Evolutionary conservation across 2,329 filamentous ascomycete genomes (phyloP), one percentile per base, ranked within the genome.

Genomic region (Arachnopeziza araneosa): DNA sequence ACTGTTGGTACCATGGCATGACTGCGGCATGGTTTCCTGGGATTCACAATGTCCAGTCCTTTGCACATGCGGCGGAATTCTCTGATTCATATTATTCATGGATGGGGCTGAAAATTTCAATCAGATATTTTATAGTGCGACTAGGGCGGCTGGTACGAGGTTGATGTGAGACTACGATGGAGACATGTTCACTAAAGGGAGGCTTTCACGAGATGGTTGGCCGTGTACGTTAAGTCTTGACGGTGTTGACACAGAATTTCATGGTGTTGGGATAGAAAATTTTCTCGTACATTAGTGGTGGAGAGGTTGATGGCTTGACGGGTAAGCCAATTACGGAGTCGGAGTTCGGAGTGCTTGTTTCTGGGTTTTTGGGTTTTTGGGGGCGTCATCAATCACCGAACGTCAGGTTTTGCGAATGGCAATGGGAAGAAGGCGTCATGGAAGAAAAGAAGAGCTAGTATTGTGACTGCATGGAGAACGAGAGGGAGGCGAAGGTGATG

Each of bases 191-290:
- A 23, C 61, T 68, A 66, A 65, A 14, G 67, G 65, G 52, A 65
- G 59, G 52, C 54, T 26, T 57, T 58, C 54, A 62, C 64, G 66
- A 65, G 63, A 24, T n/a, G 55, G 58, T 54, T 44, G 61, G 60
- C 60, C 63, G 61, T 63, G 60, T 66, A 68, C 56, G 66, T 66
- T 66, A 64, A 67, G 64, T 60, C 59, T 63, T 67, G 57, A 63
- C 67, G 68, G 64, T 64, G 64, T 65, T 67, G 63, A 63, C 61
- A 62, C 63, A 67, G 62, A 64, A 59, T 63, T 63, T 63, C 49
- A 30, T 56, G 63, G 64, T 52, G 63, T 65, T 60, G 32, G 52
- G 55, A 44, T 62, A 62, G 58, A 60, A 63, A 60, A 60, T 64
- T 66, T 50, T 50, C 32, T 49, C 19, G 55, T 44, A 44, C 36